Conservation (phyloP, 2,329 filamentous ascomycete species). For the Colletotrichum neosansevieriae region DNA sequence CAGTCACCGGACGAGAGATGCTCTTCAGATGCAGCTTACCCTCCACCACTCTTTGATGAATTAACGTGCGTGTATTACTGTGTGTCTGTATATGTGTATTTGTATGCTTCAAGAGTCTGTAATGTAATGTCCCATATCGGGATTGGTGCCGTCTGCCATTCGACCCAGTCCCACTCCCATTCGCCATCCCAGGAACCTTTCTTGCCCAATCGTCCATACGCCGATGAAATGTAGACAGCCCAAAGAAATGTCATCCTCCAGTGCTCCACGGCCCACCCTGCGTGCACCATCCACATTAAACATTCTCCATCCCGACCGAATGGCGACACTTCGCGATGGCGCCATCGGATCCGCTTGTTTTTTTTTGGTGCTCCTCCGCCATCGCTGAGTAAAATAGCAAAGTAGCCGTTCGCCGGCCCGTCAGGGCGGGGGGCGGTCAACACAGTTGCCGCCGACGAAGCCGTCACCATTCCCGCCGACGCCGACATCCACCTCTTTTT, state of each 20-base stretch:
- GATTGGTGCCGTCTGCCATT: conserved; percentile 4
- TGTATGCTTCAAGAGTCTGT: background rate
- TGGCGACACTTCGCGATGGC: conserved; percentile 30
- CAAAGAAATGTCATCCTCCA: background rate
- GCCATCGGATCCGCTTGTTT: conserved; percentile 28
- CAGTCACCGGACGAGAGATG: background rate
- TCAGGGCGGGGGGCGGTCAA: background rate
- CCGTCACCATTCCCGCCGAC: conserved; percentile 26
- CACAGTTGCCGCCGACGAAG: conserved; percentile 34
- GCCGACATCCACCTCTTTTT: conserved; percentile 25
- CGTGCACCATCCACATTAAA: conserved; percentile 16
- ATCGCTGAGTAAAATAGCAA: conserved; percentile 13
- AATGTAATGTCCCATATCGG: conserved; percentile 22
- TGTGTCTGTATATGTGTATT: background rate
- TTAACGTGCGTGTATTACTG: conserved; percentile 13
- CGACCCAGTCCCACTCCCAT: conserved; percentile 12
- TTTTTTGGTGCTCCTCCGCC: background rate
- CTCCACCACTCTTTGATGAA: background rate
- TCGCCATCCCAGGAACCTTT: background rate
- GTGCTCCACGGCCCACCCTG: conserved; percentile 3
- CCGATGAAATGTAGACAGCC: conserved; percentile 10
- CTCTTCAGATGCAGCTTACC: background rate
- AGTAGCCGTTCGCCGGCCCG: conserved; percentile 13
- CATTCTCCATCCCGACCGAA: conserved; percentile 19
- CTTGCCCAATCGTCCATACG: conserved; percentile 25